Conservation (phyloP, 352 stramenopile genomes). For the Pythium phragmiticola region DNA sequence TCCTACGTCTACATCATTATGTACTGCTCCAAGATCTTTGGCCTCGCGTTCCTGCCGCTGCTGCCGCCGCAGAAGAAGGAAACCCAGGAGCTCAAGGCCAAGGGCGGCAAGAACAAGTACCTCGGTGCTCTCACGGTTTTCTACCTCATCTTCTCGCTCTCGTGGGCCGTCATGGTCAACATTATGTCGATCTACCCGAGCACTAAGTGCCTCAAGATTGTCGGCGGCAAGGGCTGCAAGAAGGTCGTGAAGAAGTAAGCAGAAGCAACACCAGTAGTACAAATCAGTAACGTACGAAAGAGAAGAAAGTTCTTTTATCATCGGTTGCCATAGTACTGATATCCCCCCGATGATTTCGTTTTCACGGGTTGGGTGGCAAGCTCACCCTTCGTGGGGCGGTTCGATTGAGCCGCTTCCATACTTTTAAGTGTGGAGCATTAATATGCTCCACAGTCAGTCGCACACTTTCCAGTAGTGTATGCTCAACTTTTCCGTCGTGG, state of each 20-base stretch:
- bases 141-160: conserved; percentile 29
- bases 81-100: conserved; percentile 16
- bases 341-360: too few species aligned
- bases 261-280: neutral
- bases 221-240: conserved; percentile 35
- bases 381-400: too few species aligned
- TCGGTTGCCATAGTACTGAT: too few species aligned
- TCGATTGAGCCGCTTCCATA: too few species aligned
- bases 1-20: conserved; percentile 35
- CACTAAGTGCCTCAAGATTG: conserved; percentile 26
- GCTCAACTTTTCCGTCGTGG: too few species aligned
- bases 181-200: conserved; percentile 27
- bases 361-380: too few species aligned
- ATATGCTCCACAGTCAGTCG: too few species aligned
- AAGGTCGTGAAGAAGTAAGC: conserved; percentile 5
- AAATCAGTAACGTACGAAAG: too few species aligned
- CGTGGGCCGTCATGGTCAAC: conserved; percentile 34
- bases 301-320: too few species aligned
- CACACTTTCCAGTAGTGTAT: too few species aligned
- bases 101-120: conserved; percentile 21
- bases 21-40: conserved; percentile 27
- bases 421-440: too few species aligned
- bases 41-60: conserved; percentile 27
- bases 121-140: conserved; percentile 27
- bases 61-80: conserved; percentile 32